These are phyloP conservation scores for Eucalyptus cladocalyx DNA, from an alignment of 345 rosid species.

Conservation along the genomic window DNA sequence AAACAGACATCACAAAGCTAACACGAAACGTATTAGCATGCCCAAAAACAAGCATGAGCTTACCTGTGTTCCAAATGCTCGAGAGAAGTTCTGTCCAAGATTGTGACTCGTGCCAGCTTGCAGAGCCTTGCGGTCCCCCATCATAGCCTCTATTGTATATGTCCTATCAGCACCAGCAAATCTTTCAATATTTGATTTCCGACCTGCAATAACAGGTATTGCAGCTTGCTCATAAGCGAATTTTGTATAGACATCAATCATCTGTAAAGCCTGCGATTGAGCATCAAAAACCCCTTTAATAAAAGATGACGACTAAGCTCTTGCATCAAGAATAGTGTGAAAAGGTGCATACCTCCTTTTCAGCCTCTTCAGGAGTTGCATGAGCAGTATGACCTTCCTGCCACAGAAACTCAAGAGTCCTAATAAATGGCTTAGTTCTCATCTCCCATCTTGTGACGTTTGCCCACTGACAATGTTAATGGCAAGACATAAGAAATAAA, in stretches of 20 bases:
- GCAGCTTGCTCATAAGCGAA: slow-evolving; percentile 95
- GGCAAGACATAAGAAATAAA: neutral
- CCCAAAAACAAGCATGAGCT: neutral
- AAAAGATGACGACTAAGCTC: neutral
- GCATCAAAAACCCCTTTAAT: slow-evolving; percentile 6
- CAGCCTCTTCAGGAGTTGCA: slow-evolving; percentile 83
- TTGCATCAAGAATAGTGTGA: neutral
- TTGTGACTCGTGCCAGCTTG: slow-evolving; percentile 97
- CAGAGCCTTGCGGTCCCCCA: slow-evolving; percentile 94
- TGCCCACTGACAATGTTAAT: slow-evolving; percentile 51
- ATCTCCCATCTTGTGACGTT: slow-evolving; percentile 97
- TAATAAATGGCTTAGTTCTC: slow-evolving; percentile 87
- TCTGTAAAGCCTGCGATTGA: slow-evolving; percentile 66
- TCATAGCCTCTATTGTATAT: slow-evolving; percentile 97
- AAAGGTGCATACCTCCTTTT: slow-evolving; percentile 55
- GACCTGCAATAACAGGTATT: slow-evolving; percentile 86
- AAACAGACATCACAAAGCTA: neutral
- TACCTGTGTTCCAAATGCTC: slow-evolving; percentile 86
- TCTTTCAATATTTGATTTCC: slow-evolving; percentile 78
- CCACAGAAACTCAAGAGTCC: slow-evolving; percentile 97
- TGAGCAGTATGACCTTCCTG: slow-evolving; percentile 98
- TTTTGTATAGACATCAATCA: slow-evolving; percentile 79
- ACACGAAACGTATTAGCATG: neutral
- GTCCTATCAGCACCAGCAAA: slow-evolving; percentile 93
- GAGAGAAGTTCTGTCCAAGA: slow-evolving; percentile 88